phyloP scores from a whole-genome alignment of 1,284 basidiomycete genomes.

The Serendipita sp. region DNA sequence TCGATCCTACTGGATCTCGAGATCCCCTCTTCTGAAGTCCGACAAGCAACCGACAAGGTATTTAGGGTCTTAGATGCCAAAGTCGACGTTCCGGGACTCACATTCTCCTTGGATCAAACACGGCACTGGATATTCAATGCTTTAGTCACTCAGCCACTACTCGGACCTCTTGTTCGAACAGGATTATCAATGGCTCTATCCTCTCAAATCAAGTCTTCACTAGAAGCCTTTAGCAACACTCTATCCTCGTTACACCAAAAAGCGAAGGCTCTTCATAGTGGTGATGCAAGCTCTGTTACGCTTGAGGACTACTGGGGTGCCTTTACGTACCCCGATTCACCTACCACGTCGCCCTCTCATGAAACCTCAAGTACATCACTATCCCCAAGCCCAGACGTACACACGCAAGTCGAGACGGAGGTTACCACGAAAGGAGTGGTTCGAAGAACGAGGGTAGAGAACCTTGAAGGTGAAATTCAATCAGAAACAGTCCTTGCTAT shows the following conservation, averaged over 20 bases:
- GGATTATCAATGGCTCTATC: conserved; percentile 20
- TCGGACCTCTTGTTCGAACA: conserved; percentile 24
- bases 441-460: conserved; percentile 22
- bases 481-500: conserved; percentile 26
- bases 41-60: conserved; percentile 17
- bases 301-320: conserved; percentile 24
- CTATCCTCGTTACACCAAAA: conserved; percentile 9
- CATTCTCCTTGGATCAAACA: conserved; percentile 27
- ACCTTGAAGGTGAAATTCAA: conserved; percentile 12
- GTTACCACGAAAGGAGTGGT: conserved; percentile 27
- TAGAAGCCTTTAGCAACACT: conserved; percentile 19
- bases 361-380: conserved; percentile 8
- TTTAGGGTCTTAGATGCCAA: conserved; percentile 30
- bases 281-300: conserved; percentile 12
- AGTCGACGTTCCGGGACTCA: conserved; percentile 26
- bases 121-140: conserved; percentile 37
- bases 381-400: conserved; percentile 10
- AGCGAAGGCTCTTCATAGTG: conserved; percentile 7
- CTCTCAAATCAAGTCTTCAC: conserved; percentile 20
- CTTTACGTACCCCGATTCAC: conserved; percentile 15
- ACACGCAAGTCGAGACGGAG: conserved; percentile 15
- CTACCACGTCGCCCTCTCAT: conserved; percentile 13
- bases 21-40: conserved; percentile 11
- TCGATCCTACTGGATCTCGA: conserved; percentile 30
- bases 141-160: conserved; percentile 32